Evolutionary conservation across 805 yeast genomes (phyloP).

Genomic region (Saccharomycopsis sp.): DNA sequence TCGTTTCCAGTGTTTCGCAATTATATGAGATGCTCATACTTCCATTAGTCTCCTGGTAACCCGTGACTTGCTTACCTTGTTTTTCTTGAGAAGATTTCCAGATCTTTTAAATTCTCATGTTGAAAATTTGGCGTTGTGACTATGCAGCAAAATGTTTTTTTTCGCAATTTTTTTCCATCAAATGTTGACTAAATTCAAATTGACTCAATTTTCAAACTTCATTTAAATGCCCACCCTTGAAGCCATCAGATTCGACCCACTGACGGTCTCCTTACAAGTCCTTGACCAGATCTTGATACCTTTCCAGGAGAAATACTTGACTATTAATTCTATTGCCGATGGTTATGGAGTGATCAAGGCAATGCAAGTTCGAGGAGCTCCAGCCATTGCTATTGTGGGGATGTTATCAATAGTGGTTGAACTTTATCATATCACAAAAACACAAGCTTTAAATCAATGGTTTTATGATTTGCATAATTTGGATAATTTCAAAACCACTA

Average conservation of each 20-base stretch:
- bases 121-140: too few relatives aligned
- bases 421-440: conserved; percentile 27
- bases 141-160: too few relatives aligned
- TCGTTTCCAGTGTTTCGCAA: too few relatives aligned
- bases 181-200: too few relatives aligned
- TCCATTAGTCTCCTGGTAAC: too few relatives aligned
- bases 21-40: too few relatives aligned
- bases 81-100: too few relatives aligned
- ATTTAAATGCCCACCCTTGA: conserved; percentile 27
- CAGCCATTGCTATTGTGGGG: conserved; percentile 96
- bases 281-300: conserved; percentile 82
- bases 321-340: conserved; percentile 52
- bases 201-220: too few relatives aligned
- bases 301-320: conserved; percentile 59
- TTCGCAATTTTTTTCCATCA: too few relatives aligned
- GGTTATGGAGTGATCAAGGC: conserved; percentile 75
- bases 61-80: too few relatives aligned
- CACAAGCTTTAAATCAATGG: conserved; percentile 21
- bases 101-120: too few relatives aligned
- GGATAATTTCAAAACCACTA: conserved; percentile 26
- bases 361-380: conserved; percentile 98
- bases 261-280: conserved; percentile 38
- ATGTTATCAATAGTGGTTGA: conserved; percentile 78
- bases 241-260: conserved; percentile 58
- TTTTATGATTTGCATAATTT: conserved; percentile 27